Evolutionary conservation across 1,284 basidiomycete genomes (phyloP).

Genomic region (Rhodotorula sp.): DNA sequence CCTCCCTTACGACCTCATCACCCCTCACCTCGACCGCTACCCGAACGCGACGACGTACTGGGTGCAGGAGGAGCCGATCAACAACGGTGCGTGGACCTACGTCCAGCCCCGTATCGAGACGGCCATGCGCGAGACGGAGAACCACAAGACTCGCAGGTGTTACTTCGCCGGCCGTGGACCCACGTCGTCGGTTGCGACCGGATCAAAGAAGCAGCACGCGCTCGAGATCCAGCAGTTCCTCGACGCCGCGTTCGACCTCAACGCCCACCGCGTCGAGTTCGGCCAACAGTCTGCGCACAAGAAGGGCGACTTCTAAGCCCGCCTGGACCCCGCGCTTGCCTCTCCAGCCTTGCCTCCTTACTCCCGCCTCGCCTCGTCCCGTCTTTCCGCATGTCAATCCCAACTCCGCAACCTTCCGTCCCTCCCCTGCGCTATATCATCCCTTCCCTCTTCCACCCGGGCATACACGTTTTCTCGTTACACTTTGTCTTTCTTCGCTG

Average conservation of each 20-base stretch:
- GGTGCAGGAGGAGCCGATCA: conserved; percentile 45
- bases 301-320: conserved; percentile 8
- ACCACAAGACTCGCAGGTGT: conserved; percentile 88
- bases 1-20: conserved; percentile 77
- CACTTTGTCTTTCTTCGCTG: background rate
- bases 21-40: conserved; percentile 77
- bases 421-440: background rate
- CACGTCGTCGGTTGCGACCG: conserved; percentile 53
- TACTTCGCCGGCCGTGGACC: conserved; percentile 20
- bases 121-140: conserved; percentile 65
- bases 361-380: background rate
- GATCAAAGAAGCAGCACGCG: conserved; percentile 55
- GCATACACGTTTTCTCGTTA: background rate
- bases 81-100: conserved; percentile 67
- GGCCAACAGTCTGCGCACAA: conserved; percentile 12
- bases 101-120: conserved; percentile 63
- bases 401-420: background rate
- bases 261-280: conserved; percentile 20
- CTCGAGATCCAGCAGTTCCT: conserved; percentile 38
- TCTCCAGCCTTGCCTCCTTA: background rate
- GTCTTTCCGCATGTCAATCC: background rate
- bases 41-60: conserved; percentile 60
- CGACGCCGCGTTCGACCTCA: conserved; percentile 38
- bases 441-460: background rate
- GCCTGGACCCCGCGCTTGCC: background rate